Evolutionary conservation across 202 grass and related monocot species (phyloP).

Genomic region (Panicum virgatum): DNA sequence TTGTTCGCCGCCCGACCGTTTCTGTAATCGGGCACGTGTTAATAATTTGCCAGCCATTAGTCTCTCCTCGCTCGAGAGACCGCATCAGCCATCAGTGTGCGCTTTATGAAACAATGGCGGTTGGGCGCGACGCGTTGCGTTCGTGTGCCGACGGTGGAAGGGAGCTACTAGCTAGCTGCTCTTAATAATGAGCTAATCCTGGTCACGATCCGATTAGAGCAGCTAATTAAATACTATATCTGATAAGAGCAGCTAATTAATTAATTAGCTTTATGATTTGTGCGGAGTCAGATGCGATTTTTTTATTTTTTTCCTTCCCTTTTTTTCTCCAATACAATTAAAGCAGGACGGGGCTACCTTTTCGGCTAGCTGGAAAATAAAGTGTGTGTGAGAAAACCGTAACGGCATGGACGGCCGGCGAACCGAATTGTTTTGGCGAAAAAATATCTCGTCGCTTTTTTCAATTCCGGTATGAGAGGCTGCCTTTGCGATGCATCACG

Average conservation of each 20-base stretch:
- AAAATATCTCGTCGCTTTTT: constrained; percentile 12
- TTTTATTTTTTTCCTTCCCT: not conserved
- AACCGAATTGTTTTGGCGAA: constrained; percentile 32
- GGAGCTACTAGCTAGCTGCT: not conserved
- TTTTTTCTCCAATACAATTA: not conserved
- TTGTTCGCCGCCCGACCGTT: not conserved
- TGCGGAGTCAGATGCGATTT: not conserved
- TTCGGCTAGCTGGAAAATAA: constrained; percentile 5
- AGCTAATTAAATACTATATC: too few relatives aligned
- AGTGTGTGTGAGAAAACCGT: not conserved
- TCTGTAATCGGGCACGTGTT: not conserved
- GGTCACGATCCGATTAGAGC: not conserved
- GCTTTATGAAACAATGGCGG: too few relatives aligned
- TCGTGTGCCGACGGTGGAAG: not conserved
- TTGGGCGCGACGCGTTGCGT: not conserved
- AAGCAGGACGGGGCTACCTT: not conserved
- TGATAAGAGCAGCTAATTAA: too few relatives aligned
- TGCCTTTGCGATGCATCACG: not conserved
- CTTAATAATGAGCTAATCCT: not conserved
- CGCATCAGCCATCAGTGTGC: too few relatives aligned
- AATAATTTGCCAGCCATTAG: not conserved
- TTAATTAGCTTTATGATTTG: not conserved
- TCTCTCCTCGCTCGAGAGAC: not conserved
- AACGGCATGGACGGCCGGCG: not conserved
- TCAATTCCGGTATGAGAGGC: constrained; percentile 2